Conservation (phyloP, 1,284 basidiomycete species). For the Sanghuangporus weigelae region DNA sequence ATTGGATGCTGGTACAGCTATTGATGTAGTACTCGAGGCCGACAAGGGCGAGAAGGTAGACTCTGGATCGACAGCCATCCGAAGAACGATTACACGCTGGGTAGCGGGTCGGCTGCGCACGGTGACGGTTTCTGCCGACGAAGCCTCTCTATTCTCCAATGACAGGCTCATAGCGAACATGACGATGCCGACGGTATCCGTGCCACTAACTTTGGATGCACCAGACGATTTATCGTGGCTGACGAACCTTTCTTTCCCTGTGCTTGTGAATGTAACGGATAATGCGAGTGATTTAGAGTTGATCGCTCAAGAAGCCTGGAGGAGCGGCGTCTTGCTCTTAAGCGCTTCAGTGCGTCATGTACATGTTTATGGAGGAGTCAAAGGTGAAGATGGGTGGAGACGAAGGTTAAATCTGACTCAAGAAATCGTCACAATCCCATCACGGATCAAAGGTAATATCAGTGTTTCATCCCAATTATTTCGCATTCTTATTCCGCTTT, state of each 20-base stretch:
- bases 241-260: constrained; percentile 43
- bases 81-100: constrained; percentile 65
- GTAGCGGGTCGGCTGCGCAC: constrained; percentile 48
- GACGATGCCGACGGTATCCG: constrained; percentile 39
- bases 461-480: not conserved
- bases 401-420: constrained; percentile 37
- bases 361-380: constrained; percentile 46
- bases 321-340: constrained; percentile 42
- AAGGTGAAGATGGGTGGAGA: constrained; percentile 45
- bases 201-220: constrained; percentile 55
- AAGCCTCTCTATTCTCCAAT: constrained; percentile 32
- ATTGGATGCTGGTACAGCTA: constrained; percentile 55
- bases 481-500: constrained; percentile 6
- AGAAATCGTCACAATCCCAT: constrained; percentile 37
- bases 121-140: constrained; percentile 50
- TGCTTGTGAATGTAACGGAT: constrained; percentile 50
- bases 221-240: constrained; percentile 50
- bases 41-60: constrained; percentile 34
- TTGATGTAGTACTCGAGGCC: constrained; percentile 38
- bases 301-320: constrained; percentile 59
- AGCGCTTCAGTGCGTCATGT: constrained; percentile 37
- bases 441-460: constrained; percentile 44
- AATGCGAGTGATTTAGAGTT: constrained; percentile 43
- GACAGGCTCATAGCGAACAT: constrained; percentile 41
- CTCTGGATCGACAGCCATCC: constrained; percentile 35